phyloP scores from a whole-genome alignment of 345 rosid genomes.

The Orychophragmus violaceus region DNA sequence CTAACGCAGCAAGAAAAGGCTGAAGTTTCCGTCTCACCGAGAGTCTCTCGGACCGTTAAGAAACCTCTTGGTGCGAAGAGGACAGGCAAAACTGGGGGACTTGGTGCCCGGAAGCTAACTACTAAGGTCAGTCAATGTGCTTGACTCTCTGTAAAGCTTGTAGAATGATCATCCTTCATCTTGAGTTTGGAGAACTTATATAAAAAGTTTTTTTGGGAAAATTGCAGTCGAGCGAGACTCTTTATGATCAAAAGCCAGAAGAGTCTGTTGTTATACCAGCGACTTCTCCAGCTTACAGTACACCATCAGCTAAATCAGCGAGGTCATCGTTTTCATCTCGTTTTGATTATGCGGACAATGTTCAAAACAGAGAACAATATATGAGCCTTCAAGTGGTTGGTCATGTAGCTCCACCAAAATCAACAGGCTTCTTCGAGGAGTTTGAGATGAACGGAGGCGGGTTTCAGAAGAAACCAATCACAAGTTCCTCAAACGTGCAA shows the following conservation, averaged over 20 bases:
- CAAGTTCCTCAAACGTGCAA: conserved; percentile 59
- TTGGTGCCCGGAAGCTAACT: conserved; percentile 88
- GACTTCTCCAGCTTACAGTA: conserved; percentile 41
- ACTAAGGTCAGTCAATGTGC: conserved; percentile 43
- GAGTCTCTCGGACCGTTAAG: conserved; percentile 58
- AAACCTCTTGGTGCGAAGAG: conserved; percentile 82
- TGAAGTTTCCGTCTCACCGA: conserved; percentile 42
- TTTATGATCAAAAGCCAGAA: conserved; percentile 96
- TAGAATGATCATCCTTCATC: not conserved
- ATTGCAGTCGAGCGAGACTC: conserved; percentile 70
- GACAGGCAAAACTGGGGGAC: conserved; percentile 74
- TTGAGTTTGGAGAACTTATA: not conserved
- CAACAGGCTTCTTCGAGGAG: conserved; percentile 74
- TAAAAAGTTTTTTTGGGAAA: not conserved
- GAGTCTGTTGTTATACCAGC: conserved; percentile 37
- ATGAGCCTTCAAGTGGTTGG: conserved; percentile 60
- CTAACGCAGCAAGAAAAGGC: conserved; percentile 43
- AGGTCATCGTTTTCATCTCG: conserved; percentile 69
- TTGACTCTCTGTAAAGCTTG: too few species aligned
- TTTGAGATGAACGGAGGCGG: conserved; percentile 70
- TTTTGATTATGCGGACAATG: conserved; percentile 74
- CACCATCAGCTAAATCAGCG: conserved; percentile 40
- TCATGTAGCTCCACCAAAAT: conserved; percentile 91
- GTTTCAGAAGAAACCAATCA: conserved; percentile 55
- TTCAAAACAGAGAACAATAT: conserved; percentile 45